Percentiles rank a stretch among this genome's conserved stretches.
phyloP scores from a whole-genome alignment of 345 rosid species.

The Bruguiera parviflora region DNA sequence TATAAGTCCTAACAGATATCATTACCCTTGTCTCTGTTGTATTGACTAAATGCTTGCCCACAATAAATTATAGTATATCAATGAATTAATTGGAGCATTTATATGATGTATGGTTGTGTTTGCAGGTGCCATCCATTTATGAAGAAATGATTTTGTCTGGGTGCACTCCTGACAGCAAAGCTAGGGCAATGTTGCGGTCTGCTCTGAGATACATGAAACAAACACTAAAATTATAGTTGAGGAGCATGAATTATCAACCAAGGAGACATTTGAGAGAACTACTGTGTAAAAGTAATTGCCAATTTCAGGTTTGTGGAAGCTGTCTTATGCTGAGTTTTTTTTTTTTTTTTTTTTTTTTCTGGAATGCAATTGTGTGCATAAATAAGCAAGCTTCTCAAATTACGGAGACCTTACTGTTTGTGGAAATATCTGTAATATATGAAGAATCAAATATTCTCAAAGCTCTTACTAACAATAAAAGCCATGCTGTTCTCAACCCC shows the following conservation, averaged over 20 bases:
- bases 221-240: conserved; percentile 39
- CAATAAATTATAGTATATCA: not conserved
- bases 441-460: no score
- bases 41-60: no score
- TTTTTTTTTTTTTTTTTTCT: not conserved
- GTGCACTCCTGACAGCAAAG: conserved; percentile 85
- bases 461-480: no score
- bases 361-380: conserved; percentile 1
- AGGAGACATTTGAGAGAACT: conserved; percentile 4
- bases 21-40: no score
- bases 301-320: conserved; percentile 26
- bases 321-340: not conserved
- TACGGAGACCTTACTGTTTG: not conserved
- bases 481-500: not conserved
- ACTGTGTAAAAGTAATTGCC: not conserved
- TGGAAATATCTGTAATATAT: not conserved
- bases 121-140: conserved; percentile 85
- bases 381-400: not conserved
- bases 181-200: conserved; percentile 92
- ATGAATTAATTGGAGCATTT: not conserved
- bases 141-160: conserved; percentile 92
- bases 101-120: conserved; percentile 4
- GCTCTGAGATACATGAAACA: conserved; percentile 91
- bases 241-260: conserved; percentile 10
- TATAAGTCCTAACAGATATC: no score